phyloP scores from a whole-genome alignment of 768 basidiomycete species.

The Rhizopogon vesiculosus region DNA sequence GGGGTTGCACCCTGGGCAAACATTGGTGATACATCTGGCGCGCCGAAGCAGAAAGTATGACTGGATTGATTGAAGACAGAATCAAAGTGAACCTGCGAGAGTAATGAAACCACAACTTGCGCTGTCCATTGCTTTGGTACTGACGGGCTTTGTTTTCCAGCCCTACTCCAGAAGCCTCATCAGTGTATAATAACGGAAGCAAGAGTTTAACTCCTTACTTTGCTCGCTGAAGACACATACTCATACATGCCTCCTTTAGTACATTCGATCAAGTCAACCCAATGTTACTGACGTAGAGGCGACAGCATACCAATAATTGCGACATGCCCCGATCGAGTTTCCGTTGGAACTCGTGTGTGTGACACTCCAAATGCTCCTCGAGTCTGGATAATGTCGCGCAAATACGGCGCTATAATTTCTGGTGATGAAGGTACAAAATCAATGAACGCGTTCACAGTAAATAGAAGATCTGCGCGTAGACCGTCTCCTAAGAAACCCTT shows the following conservation, averaged over 20 bases:
- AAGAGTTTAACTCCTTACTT: slow-evolving; percentile 37
- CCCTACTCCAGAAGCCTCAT: slow-evolving; percentile 38
- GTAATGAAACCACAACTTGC: not conserved
- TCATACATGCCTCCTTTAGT: slow-evolving; percentile 79
- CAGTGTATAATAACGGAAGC: not conserved
- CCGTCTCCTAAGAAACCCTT: slow-evolving; percentile 62
- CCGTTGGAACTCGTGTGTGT: slow-evolving; percentile 84
- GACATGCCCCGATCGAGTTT: slow-evolving; percentile 85
- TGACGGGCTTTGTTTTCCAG: slow-evolving; percentile 82
- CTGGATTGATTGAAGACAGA: slow-evolving; percentile 83
- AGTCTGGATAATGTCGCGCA: slow-evolving; percentile 60
- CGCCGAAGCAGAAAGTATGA: slow-evolving; percentile 78
- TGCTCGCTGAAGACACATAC: slow-evolving; percentile 83
- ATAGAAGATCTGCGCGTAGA: slow-evolving; percentile 75
- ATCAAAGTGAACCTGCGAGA: slow-evolving; percentile 65
- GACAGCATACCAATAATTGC: slow-evolving; percentile 66
- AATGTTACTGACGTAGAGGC: not conserved
- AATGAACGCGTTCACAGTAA: slow-evolving; percentile 58
- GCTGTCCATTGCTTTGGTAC: not conserved
- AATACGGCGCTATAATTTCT: slow-evolving; percentile 67
- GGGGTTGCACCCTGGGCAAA: slow-evolving; percentile 68
- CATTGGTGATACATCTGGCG: slow-evolving; percentile 87
- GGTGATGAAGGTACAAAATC: slow-evolving; percentile 41
- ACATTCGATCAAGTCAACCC: slow-evolving; percentile 2
- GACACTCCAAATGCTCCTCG: slow-evolving; percentile 81